Evolutionary conservation across 805 yeast genomes (phyloP), one percentile per base, ranked within the genome.

Genomic region (Lipomyces yamanashiensis): DNA sequence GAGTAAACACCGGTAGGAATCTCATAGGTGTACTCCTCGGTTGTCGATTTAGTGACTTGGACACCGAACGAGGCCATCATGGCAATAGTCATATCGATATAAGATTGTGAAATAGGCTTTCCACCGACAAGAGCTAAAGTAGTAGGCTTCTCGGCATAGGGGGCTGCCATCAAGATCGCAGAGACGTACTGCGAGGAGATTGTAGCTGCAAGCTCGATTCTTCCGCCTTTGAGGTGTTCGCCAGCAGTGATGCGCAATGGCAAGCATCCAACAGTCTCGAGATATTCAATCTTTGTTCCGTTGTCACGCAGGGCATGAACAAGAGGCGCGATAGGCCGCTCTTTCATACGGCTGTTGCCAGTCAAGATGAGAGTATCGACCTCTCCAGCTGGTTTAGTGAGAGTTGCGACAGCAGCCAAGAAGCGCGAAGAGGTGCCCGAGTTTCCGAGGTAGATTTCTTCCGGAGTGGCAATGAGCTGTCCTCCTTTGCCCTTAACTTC

Each of bases 401-500:
- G 80, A n/a, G 96, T 84, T 19, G 96, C 97, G 36, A 95, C 93
- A 1, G 97, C 85, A 1, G 98, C 90, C 73, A 95, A 82, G 76
- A 95, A 95, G 72, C 99, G 84, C 6, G 98, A 90, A 3, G 99
- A 98, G 50, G 99, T 95, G 69, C 99, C 99, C 0, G 99, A 98
- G 74, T 95, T 95, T 62, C 99, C 99, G 67, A 95, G 81, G 77
- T 91, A 95, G 62, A 95, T 80, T 66, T 86, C 88, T 58, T 86
- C 85, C 17, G 79, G 77, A 55, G 87, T 83, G 2, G 96, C 87
- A 37, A 79, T 71, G 67, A 90, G 76, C 37, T 85, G 78, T 15
- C 82, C 79, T 62, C 98, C 98, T 64, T 95, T 95, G 67, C 92
- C 92, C 58, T 93, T 92, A 56, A 85, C 84, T 37, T 93, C 85